Base-by-base conservation (phyloP, 257 asterid species). In the Coffea canephora region DNA sequence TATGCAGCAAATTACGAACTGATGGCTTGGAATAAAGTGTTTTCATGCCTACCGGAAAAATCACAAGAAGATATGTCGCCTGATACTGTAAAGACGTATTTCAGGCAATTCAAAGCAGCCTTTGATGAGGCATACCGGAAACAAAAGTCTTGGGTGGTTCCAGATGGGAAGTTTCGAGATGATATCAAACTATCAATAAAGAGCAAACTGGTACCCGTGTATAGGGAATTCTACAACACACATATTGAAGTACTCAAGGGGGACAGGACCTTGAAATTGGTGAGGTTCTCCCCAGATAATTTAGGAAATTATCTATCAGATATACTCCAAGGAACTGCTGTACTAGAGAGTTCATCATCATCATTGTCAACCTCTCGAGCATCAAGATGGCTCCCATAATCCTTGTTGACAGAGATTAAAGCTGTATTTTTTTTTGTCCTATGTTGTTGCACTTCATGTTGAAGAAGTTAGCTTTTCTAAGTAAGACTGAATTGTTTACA, bases 281-380 rank as follows among this genome's bases (percentile, higher is more conserved):
- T 85, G 73, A 87, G 87, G 82, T 85, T 77, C 78, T 90, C 95
- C 43, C 92, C 97, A 14, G 91, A 90, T 77, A 89, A 93, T 82
- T 77, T 91, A 78, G 95, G 91, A 77, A 88, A 86, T 83, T 85
- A 82, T 78, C 55, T 93, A 69, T 90, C 93, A 70, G 92, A 90
- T 79, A 82, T 93, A 85, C 90, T 92, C 80, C 89, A 80, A 49
- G 84, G 83, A 50, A 69, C 78, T 57, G 77, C 64, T 41, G 82
- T 69, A 41, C 82, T 79, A 0, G 80, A 81, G 75, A 75, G 85
- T 73, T 83, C 85, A 25, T 66, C 80, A 64, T 64, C 73, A 41
- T 41, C 87, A 62, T n/a, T 87, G 79, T 76, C 90, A 45, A 69
- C 68, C 3, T 83, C 88, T 21, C 72, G 81, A 43, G 67, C 79